phyloP scores from a whole-genome alignment of 2,329 filamentous ascomycete genomes.

The Sordariomycetes sp. region DNA sequence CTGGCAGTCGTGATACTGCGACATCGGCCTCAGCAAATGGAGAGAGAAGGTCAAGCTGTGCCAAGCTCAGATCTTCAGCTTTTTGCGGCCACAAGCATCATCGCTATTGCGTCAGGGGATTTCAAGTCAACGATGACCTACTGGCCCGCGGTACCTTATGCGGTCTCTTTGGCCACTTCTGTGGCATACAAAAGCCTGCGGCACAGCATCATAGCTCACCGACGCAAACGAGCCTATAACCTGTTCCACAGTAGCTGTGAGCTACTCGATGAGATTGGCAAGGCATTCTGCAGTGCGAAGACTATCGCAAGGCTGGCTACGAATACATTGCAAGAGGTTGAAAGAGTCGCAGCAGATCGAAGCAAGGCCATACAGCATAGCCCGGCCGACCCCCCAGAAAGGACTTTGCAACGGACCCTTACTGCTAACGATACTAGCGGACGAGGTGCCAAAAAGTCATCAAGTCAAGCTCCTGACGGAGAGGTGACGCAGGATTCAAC shows the following conservation, averaged over 20 bases:
- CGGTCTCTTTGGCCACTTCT: slow-evolving; percentile 11
- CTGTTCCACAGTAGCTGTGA: slow-evolving; percentile 10
- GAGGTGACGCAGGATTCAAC: neutral
- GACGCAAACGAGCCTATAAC: slow-evolving; percentile 7
- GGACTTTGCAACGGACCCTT: too few species aligned
- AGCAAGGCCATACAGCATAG: slow-evolving; percentile 2
- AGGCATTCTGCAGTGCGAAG: slow-evolving; percentile 10
- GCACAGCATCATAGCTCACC: slow-evolving; percentile 9
- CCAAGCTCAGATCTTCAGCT: slow-evolving; percentile 9
- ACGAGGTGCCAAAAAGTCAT: too few species aligned
- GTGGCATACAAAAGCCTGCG: slow-evolving; percentile 12
- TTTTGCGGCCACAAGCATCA: slow-evolving; percentile 10
- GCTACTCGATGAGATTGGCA: slow-evolving; percentile 8
- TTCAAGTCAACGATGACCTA: slow-evolving; percentile 9
- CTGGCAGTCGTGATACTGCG: slow-evolving; percentile 11
- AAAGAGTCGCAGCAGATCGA: slow-evolving; percentile 8
- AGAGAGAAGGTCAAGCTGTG: neutral
- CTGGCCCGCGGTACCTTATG: slow-evolving; percentile 11
- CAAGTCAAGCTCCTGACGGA: neutral
- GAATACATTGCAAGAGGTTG: slow-evolving; percentile 11
- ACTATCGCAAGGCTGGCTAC: slow-evolving; percentile 10
- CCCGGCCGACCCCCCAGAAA: too few species aligned
- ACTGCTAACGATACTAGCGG: too few species aligned
- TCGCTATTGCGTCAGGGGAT: slow-evolving; percentile 9
- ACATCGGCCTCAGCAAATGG: slow-evolving; percentile 6